These are phyloP conservation scores for Periconia macrospinosa DNA, from an alignment of 2,329 filamentous ascomycete species.

Conservation along the genomic window DNA sequence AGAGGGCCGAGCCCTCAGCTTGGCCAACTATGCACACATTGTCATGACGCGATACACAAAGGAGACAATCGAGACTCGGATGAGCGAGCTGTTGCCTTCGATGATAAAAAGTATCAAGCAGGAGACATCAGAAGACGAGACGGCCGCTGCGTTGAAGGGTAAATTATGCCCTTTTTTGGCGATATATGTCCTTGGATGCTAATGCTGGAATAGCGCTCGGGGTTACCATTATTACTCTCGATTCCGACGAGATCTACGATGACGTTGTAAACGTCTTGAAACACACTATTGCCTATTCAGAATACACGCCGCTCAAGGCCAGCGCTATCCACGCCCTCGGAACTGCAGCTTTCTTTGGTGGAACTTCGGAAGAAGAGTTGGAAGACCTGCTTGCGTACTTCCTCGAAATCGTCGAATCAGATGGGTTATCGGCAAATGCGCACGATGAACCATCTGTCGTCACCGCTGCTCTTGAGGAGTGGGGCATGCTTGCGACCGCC, in stretches of 20 bases:
- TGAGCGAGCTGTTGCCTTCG: conserved; percentile 64
- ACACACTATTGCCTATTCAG: conserved; percentile 66
- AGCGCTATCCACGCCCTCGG: conserved; percentile 74
- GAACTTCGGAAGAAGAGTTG: conserved; percentile 68
- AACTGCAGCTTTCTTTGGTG: conserved; percentile 74
- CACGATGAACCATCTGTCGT: conserved; percentile 72
- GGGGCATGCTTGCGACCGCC: conserved; percentile 78
- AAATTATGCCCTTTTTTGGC: conserved; percentile 2
- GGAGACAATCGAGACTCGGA: conserved; percentile 61
- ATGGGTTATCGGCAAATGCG: conserved; percentile 73
- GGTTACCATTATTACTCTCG: conserved; percentile 68
- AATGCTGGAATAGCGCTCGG: conserved; percentile 57
- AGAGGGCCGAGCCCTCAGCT: conserved; percentile 67
- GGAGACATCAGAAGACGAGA: conserved; percentile 70
- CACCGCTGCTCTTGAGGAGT: conserved; percentile 72
- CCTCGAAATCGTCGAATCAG: conserved; percentile 76
- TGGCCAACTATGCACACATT: conserved; percentile 65
- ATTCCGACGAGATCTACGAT: conserved; percentile 68
- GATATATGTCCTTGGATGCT: conserved; percentile 7
- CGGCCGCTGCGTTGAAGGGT: conserved; percentile 68
- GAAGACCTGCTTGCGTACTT: conserved; percentile 74
- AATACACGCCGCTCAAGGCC: conserved; percentile 65
- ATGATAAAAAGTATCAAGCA: conserved; percentile 72
- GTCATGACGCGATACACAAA: conserved; percentile 70
- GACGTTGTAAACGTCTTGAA: conserved; percentile 62